These are phyloP conservation scores for Mortierella alpina DNA, from an alignment of 192 early-diverging fungal species.

Conservation along the genomic window DNA sequence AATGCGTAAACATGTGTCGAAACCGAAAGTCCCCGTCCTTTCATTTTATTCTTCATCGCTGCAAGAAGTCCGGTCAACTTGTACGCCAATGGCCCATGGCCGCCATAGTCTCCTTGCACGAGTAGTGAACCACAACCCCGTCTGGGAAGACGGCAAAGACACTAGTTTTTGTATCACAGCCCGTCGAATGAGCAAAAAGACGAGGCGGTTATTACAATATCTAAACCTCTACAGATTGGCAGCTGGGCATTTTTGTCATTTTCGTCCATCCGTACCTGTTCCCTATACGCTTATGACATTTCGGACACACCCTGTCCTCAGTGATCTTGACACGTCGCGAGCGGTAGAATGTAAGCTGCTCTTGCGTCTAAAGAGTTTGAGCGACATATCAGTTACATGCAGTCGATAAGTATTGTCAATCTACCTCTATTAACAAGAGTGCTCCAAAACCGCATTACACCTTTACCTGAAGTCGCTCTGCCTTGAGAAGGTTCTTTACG, in stretches of 20 bases:
- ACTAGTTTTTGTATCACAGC: conserved; percentile 35
- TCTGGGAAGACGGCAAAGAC: conserved; percentile 82
- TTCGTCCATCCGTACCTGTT: conserved; percentile 57
- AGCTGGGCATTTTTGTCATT: not conserved
- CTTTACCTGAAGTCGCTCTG: conserved; percentile 72
- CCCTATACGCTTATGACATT: conserved; percentile 72
- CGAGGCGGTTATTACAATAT: not conserved
- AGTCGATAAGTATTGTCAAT: not conserved
- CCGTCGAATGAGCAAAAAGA: conserved; percentile 6
- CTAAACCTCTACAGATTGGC: not conserved
- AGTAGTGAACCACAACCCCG: conserved; percentile 79
- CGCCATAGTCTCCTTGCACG: conserved; percentile 68
- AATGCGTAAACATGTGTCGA: not conserved
- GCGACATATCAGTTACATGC: not conserved
- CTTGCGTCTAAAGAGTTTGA: conserved; percentile 65
- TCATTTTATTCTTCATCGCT: not conserved
- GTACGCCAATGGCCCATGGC: conserved; percentile 37
- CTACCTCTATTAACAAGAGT: not conserved
- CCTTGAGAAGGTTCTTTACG: conserved; percentile 76
- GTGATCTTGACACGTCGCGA: conserved; percentile 71
- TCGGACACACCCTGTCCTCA: conserved; percentile 82
- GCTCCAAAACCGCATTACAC: too few relatives aligned
- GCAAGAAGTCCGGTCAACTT: not conserved
- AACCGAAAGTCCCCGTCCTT: not conserved
- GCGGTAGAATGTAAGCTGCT: conserved; percentile 69